phyloP scores from a whole-genome alignment of 352 stramenopile species.

The Blastocystis hominis region DNA sequence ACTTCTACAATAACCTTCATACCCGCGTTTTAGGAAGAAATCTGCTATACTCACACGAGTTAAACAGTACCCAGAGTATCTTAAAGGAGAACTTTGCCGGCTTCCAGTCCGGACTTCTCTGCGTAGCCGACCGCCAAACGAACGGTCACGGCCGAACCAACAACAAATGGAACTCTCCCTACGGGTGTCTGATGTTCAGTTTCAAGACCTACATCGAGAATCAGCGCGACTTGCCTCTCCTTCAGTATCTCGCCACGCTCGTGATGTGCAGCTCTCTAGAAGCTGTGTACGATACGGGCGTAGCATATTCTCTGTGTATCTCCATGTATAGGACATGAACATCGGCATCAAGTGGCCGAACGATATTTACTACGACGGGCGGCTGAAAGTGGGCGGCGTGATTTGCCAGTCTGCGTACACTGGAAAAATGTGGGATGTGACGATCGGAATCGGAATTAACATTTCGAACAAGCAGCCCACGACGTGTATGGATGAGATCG shows the following conservation, averaged over 20 bases:
- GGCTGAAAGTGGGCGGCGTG: constrained; percentile 77
- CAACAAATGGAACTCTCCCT: constrained; percentile 75
- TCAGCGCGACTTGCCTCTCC: constrained; percentile 72
- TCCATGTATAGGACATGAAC: constrained; percentile 61
- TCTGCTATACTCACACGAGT: constrained; percentile 39
- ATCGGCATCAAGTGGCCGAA: constrained; percentile 82
- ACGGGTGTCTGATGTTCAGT: constrained; percentile 79
- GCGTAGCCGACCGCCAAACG: constrained; percentile 18
- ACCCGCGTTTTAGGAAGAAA: constrained; percentile 2
- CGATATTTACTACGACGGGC: constrained; percentile 75
- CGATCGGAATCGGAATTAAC: constrained; percentile 76
- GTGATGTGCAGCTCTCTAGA: constrained; percentile 73
- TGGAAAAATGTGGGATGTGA: constrained; percentile 72
- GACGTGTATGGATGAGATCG: constrained; percentile 72
- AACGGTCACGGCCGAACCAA: constrained; percentile 65
- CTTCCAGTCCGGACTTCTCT: constrained; percentile 22
- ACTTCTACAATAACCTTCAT: constrained; percentile 6
- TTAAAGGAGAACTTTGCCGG: constrained; percentile 16
- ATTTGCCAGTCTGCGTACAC: constrained; percentile 76
- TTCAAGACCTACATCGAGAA: constrained; percentile 75
- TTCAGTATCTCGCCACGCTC: constrained; percentile 78
- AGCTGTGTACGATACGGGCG: constrained; percentile 62
- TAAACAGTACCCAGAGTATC: constrained; percentile 37
- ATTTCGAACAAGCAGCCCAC: constrained; percentile 77
- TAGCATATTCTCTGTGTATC: too few species aligned